Evolutionary conservation across 1,284 basidiomycete species (phyloP).

Genomic region (Vanrija pseudolonga): DNA sequence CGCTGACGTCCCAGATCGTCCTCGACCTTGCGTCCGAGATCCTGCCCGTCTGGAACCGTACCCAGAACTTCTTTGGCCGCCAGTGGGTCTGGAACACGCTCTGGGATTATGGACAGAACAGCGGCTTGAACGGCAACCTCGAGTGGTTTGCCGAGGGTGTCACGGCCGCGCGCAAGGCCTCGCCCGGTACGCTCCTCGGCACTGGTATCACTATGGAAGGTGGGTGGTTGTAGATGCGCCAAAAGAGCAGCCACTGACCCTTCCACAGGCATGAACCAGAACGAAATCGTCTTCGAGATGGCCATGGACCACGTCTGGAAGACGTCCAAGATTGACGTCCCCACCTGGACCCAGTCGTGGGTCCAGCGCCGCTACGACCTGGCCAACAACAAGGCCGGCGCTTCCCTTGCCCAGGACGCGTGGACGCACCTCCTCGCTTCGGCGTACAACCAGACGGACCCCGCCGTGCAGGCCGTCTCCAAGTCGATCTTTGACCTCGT

Average conservation of each 20-base stretch:
- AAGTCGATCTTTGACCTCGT: constrained; percentile 51
- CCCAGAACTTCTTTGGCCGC: constrained; percentile 50
- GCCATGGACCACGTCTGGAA: constrained; percentile 53
- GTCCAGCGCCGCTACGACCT: constrained; percentile 48
- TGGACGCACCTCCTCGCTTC: constrained; percentile 50
- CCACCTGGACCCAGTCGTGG: constrained; percentile 46
- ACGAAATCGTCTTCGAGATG: constrained; percentile 53
- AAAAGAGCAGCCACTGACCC: constrained; percentile 52
- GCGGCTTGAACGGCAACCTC: neutral
- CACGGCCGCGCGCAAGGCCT: neutral
- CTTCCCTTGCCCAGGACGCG: constrained; percentile 39
- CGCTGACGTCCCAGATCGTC: constrained; percentile 49
- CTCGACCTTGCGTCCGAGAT: constrained; percentile 53
- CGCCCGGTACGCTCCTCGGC: constrained; percentile 24
- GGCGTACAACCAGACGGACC: constrained; percentile 50
- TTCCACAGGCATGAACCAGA: constrained; percentile 53
- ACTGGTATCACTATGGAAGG: constrained; percentile 53
- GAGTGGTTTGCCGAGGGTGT: constrained; percentile 5
- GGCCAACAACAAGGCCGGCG: constrained; percentile 18
- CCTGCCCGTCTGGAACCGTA: constrained; percentile 52
- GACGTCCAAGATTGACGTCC: constrained; percentile 38
- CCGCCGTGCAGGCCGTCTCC: constrained; percentile 48
- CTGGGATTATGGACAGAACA: constrained; percentile 49
- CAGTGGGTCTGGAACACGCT: constrained; percentile 55
- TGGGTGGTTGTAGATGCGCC: constrained; percentile 53